A percentile compares a stretch with the other conserved stretches of the same genome.
Conservation (phyloP, 2,329 filamentous ascomycete species). For the Colletotrichum tropicicola region DNA sequence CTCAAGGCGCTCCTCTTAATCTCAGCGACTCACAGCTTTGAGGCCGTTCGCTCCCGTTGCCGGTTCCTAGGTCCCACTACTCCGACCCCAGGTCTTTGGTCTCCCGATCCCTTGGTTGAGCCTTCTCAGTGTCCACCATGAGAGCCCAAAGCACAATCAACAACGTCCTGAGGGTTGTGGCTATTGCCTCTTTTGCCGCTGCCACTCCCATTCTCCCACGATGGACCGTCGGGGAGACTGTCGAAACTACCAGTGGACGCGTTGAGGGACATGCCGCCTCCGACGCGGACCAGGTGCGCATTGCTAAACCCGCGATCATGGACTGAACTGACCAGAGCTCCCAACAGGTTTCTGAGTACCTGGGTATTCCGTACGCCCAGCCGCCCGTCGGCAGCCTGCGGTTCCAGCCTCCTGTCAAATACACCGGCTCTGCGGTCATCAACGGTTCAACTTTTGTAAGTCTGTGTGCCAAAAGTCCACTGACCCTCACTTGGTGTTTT, state of each 20-base stretch:
- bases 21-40: not conserved
- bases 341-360: constrained; percentile 32
- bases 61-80: not conserved
- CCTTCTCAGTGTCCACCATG: constrained; percentile 21
- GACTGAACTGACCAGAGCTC: not conserved
- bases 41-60: not conserved
- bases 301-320: too few species aligned
- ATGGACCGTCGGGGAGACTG: constrained; percentile 17
- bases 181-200: not conserved
- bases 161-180: constrained; percentile 13
- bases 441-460: constrained; percentile 23
- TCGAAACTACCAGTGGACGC: constrained; percentile 19
- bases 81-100: constrained; percentile 19
- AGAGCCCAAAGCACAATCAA: constrained; percentile 11
- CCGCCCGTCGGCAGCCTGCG: constrained; percentile 59
- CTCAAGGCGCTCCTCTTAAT: constrained; percentile 9
- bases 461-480: too few species aligned
- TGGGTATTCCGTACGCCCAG: constrained; percentile 66
- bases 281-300: constrained; percentile 15
- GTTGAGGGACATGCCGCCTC: constrained; percentile 21
- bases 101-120: too few species aligned
- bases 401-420: constrained; percentile 43
- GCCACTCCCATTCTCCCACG: not conserved
- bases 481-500: too few species aligned
- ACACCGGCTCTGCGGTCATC: not conserved